Conservation (phyloP, 2,329 filamentous ascomycete species). For the Thermothelomyces thermophilus region DNA sequence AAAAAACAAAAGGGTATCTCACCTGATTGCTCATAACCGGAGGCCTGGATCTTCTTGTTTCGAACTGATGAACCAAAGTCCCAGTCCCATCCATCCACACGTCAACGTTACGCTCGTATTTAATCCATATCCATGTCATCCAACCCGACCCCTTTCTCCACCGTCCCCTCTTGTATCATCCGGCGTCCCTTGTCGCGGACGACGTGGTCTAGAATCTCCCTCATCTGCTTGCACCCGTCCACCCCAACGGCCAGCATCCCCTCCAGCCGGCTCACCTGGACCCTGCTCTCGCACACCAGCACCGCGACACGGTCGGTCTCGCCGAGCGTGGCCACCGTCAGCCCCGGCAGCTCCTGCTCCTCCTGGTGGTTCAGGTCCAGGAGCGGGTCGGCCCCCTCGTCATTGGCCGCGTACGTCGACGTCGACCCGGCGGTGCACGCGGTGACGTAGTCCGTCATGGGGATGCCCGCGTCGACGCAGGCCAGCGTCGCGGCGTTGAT, state of each 20-base stretch:
- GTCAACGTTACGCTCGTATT: no score
- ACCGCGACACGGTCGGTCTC: slow-evolving; percentile 69
- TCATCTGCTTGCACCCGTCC: slow-evolving; percentile 83
- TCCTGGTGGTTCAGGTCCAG: slow-evolving; percentile 74
- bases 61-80: not conserved
- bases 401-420: slow-evolving; percentile 56
- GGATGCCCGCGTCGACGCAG: slow-evolving; percentile 88
- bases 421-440: slow-evolving; percentile 84
- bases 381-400: slow-evolving; percentile 67
- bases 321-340: slow-evolving; percentile 79
- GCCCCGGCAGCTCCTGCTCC: slow-evolving; percentile 79
- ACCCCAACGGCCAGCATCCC: slow-evolving; percentile 89
- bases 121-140: slow-evolving; percentile 44
- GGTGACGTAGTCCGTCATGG: slow-evolving; percentile 86
- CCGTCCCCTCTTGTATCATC: slow-evolving; percentile 52
- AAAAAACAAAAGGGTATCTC: slow-evolving; percentile 5
- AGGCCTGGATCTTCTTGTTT: not conserved
- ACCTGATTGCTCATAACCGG: slow-evolving; percentile 1
- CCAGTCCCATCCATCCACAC: no score
- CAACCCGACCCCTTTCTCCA: slow-evolving; percentile 43
- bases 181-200: slow-evolving; percentile 64
- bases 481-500: slow-evolving; percentile 89
- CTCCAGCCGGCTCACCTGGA: slow-evolving; percentile 76
- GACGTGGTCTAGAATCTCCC: slow-evolving; percentile 71
- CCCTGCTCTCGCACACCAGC: slow-evolving; percentile 77